Percentiles rank a stretch among this genome's conserved stretches.
Evolutionary conservation across 768 basidiomycete species (phyloP).

Genomic region (Podaxis mareebaensis): DNA sequence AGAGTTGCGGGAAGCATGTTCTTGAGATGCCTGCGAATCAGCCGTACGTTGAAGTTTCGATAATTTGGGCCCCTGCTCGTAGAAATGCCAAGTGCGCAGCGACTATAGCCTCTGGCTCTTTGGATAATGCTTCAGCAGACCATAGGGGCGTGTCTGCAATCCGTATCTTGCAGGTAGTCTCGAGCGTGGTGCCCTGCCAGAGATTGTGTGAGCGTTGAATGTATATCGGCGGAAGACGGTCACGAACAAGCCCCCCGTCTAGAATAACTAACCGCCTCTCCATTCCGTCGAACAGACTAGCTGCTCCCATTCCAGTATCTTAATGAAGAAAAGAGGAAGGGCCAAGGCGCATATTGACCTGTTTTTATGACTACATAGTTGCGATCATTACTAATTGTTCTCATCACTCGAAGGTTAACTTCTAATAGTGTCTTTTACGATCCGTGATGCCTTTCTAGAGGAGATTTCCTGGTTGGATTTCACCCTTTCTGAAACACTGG

Average conservation of each 20-base stretch:
- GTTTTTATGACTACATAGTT: no score
- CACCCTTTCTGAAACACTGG: no score
- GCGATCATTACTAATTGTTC: no score
- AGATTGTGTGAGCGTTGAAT: background rate
- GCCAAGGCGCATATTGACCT: no score
- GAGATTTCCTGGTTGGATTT: no score
- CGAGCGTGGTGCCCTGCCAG: conserved; percentile 61
- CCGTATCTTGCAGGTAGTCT: conserved; percentile 46
- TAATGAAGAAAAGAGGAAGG: no score
- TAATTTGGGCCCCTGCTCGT: conserved; percentile 62
- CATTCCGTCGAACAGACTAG: conserved; percentile 2
- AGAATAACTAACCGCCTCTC: conserved; percentile 25
- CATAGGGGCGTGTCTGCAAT: conserved; percentile 62
- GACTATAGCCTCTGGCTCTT: conserved; percentile 54
- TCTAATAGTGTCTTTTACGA: no score
- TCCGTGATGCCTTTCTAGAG: no score
- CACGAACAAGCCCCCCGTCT: conserved; percentile 50
- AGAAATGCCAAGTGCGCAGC: conserved; percentile 64
- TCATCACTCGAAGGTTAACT: no score
- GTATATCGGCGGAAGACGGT: background rate
- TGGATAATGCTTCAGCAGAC: conserved; percentile 64
- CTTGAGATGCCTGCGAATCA: background rate
- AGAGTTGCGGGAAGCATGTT: background rate
- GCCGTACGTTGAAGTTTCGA: conserved; percentile 68
- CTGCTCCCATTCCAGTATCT: background rate